These are phyloP conservation scores for Teratosphaeria pseudoeucalypti DNA, from an alignment of 2,329 filamentous ascomycete species.

Conservation along the genomic window DNA sequence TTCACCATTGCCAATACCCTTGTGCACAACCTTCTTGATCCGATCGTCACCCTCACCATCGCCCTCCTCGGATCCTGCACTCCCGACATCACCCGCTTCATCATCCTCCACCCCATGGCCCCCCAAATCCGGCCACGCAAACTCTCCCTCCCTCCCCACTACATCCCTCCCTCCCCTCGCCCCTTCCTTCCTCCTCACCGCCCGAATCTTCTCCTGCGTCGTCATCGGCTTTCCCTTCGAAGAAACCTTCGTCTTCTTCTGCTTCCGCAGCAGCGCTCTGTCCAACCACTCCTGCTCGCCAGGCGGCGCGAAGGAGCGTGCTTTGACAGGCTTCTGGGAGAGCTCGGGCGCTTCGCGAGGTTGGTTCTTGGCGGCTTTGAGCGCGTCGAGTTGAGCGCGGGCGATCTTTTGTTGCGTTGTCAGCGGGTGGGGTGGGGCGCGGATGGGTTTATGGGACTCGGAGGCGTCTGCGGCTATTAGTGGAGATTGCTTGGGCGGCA, in stretches of 20 bases:
- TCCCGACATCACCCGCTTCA: not conserved
- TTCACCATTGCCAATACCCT: not conserved
- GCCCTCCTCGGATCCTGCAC: not conserved
- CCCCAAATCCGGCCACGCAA: not conserved
- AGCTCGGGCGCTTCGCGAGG: not conserved
- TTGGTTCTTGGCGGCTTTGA: not conserved
- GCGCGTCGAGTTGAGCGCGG: not conserved
- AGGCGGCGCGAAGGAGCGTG: constrained; percentile 2
- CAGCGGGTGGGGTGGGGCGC: not conserved
- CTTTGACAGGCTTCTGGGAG: not conserved
- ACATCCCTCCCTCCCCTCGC: no score
- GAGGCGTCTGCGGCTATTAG: not conserved
- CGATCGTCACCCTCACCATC: not conserved
- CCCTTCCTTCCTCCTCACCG: not conserved
- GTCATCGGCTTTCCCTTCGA: not conserved
- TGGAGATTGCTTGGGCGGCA: constrained; percentile 1
- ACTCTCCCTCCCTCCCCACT: not conserved
- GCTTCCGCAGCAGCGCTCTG: not conserved
- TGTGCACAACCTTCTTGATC: not conserved
- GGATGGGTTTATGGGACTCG: not conserved
- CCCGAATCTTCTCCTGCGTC: constrained; percentile 5
- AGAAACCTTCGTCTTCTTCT: not conserved
- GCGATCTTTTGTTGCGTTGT: constrained; percentile 5
- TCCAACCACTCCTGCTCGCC: not conserved
- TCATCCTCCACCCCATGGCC: not conserved